Conservation (phyloP, 805 yeast genomes). For the Starmerella floricola region DNA sequence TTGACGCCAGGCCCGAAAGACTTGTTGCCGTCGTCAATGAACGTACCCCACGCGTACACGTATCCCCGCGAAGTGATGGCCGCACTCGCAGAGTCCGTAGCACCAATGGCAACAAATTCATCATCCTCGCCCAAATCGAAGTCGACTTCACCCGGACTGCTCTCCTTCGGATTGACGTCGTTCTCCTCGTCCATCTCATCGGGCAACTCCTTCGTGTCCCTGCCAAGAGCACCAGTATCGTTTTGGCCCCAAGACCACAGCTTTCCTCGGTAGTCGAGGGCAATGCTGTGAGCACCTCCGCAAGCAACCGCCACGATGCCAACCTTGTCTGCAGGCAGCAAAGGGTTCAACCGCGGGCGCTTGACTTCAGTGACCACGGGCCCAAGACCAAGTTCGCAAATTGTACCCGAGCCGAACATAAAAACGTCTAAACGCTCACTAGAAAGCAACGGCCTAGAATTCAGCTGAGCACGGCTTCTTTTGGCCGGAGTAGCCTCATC, state of each 20-base stretch:
- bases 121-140: constrained; percentile 46
- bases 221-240: constrained; percentile 82
- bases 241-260: constrained; percentile 99
- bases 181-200: constrained; percentile 56
- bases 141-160: constrained; percentile 74
- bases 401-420: constrained; percentile 93
- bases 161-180: constrained; percentile 75
- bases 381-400: constrained; percentile 97
- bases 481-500: constrained; percentile 13
- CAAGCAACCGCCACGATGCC: constrained; percentile 78
- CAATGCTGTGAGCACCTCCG: constrained; percentile 93
- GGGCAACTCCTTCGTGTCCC: constrained; percentile 65
- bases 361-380: constrained; percentile 90
- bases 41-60: constrained; percentile 96
- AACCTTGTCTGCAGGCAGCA: constrained; percentile 45
- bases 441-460: constrained; percentile 12
- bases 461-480: constrained; percentile 14
- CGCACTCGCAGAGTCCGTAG: constrained; percentile 85
- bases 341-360: constrained; percentile 86
- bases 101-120: constrained; percentile 63
- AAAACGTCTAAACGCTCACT: constrained; percentile 48
- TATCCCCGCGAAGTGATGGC: constrained; percentile 69
- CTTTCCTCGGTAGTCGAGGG: constrained; percentile 58
- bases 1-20: constrained; percentile 61
- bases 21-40: constrained; percentile 70